Conservation (phyloP, 352 stramenopile genomes). For the Thalassiosira oceanica region DNA sequence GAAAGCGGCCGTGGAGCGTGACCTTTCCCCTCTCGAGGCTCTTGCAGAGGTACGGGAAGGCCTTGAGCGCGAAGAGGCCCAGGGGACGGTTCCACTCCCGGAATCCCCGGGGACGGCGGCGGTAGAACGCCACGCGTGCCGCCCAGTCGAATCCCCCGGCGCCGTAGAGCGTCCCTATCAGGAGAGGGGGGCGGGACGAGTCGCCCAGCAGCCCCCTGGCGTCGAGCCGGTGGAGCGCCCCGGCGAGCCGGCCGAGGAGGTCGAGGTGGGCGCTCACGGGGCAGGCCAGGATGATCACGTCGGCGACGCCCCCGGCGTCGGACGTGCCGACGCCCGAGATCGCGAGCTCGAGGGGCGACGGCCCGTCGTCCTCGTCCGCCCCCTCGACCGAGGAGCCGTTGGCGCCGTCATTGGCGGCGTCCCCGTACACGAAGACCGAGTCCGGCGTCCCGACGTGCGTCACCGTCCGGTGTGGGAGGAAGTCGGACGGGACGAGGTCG, state of each 20-base stretch:
- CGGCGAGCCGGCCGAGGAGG: slow-evolving; percentile 35
- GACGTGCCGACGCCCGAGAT: slow-evolving; percentile 30
- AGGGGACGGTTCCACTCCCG: slow-evolving; percentile 32
- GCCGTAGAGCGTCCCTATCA: slow-evolving; percentile 48
- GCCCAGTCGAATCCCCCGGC: slow-evolving; percentile 57
- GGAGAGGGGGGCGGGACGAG: slow-evolving; percentile 21
- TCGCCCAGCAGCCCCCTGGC: slow-evolving; percentile 13
- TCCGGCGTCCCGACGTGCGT: slow-evolving; percentile 47
- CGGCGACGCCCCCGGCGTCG: slow-evolving; percentile 39
- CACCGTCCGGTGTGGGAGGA: slow-evolving; percentile 31
- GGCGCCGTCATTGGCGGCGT: neutral
- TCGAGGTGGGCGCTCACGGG: slow-evolving; percentile 45
- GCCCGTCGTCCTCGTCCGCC: neutral
- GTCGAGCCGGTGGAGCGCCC: slow-evolving; percentile 47
- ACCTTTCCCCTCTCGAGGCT: slow-evolving; percentile 38
- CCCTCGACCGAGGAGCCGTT: neutral
- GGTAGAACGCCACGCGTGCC: slow-evolving; percentile 43
- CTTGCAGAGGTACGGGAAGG: slow-evolving; percentile 55
- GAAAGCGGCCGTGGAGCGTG: slow-evolving; percentile 43
- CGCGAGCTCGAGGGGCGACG: slow-evolving; percentile 34
- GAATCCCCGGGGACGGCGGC: slow-evolving; percentile 32
- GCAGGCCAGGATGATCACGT: slow-evolving; percentile 48
- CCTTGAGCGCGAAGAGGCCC: slow-evolving; percentile 44
- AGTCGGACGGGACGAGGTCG: slow-evolving; percentile 38
- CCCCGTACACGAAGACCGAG: slow-evolving; percentile 47